A percentile compares a stretch with the other conserved stretches of the same genome.
These are phyloP conservation scores for Sphaerulina populicola DNA, from an alignment of 2,329 filamentous ascomycete genomes.

Conservation along the genomic window DNA sequence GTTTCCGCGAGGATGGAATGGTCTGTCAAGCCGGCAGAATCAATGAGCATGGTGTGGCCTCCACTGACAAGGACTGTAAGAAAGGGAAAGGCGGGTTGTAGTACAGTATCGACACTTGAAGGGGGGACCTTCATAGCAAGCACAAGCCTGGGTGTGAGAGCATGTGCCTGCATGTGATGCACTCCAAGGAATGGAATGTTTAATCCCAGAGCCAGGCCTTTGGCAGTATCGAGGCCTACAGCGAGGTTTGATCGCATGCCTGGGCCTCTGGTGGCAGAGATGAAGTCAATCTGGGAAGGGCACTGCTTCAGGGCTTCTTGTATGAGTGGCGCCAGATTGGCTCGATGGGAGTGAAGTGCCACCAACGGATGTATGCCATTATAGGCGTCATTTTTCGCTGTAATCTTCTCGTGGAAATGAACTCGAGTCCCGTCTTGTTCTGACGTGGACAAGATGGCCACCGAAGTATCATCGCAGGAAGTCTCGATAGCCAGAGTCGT, in stretches of 20 bases:
- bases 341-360: slow-evolving; percentile 67
- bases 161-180: slow-evolving; percentile 96
- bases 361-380: slow-evolving; percentile 71
- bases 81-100: slow-evolving; percentile 64
- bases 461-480: slow-evolving; percentile 87
- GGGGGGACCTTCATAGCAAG: slow-evolving; percentile 11
- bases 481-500: slow-evolving; percentile 66
- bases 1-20: slow-evolving; percentile 68
- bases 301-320: slow-evolving; percentile 42
- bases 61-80: slow-evolving; percentile 83
- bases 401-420: slow-evolving; percentile 72
- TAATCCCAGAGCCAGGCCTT: slow-evolving; percentile 79
- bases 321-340: slow-evolving; percentile 60
- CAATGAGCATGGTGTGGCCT: slow-evolving; percentile 80
- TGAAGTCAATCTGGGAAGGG: slow-evolving; percentile 57
- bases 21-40: slow-evolving; percentile 57
- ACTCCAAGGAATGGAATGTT: slow-evolving; percentile 73
- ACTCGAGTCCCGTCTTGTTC: slow-evolving; percentile 16
- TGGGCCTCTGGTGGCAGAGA: slow-evolving; percentile 83
- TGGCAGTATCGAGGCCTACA: slow-evolving; percentile 72
- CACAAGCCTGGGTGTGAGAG: slow-evolving; percentile 71
- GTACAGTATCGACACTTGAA: not conserved
- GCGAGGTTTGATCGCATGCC: slow-evolving; percentile 75
- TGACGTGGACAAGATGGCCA: slow-evolving; percentile 55
- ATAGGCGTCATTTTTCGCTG: slow-evolving; percentile 66